A percentile compares a stretch with the other conserved stretches of the same genome.
Conservation (phyloP, 2,329 filamentous ascomycete genomes). For the Coniella lustricola region DNA sequence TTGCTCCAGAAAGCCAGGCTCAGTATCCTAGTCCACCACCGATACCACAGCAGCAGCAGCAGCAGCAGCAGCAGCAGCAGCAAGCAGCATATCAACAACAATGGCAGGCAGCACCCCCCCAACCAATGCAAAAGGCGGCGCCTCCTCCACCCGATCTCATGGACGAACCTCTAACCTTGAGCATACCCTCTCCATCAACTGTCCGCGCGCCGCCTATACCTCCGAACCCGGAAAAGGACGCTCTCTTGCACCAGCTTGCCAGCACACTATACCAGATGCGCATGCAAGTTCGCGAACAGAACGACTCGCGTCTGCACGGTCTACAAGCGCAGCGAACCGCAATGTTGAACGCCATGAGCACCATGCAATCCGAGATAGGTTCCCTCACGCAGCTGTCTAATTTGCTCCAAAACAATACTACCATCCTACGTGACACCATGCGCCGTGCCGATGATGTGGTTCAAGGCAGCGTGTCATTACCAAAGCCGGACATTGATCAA, state of each 20-base stretch:
- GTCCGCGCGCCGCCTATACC: slow-evolving; percentile 77
- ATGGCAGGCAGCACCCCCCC: slow-evolving; percentile 14
- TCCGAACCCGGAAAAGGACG: slow-evolving; percentile 92
- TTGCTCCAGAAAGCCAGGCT: slow-evolving; percentile 16
- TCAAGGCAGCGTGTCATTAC: slow-evolving; percentile 59
- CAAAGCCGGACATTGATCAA: slow-evolving; percentile 76
- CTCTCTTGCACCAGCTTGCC: slow-evolving; percentile 70
- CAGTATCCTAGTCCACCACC: slow-evolving; percentile 21
- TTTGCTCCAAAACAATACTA: slow-evolving; percentile 68
- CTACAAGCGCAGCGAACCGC: slow-evolving; percentile 73
- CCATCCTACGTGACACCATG: slow-evolving; percentile 70
- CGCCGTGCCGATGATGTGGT: slow-evolving; percentile 73
- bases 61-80: slow-evolving; percentile 15
- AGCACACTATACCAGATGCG: slow-evolving; percentile 62
- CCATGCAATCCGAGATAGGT: slow-evolving; percentile 66
- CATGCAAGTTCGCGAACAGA: slow-evolving; percentile 62
- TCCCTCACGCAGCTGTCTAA: slow-evolving; percentile 64
- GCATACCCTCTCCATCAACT: slow-evolving; percentile 40
- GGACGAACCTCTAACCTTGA: slow-evolving; percentile 48
- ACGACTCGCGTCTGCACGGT: slow-evolving; percentile 65
- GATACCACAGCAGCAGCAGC: neutral
- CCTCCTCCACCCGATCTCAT: slow-evolving; percentile 47
- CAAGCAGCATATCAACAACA: slow-evolving; percentile 13
- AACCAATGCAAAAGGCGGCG: slow-evolving; percentile 29
- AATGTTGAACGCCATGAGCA: slow-evolving; percentile 61